Conservation (phyloP, 2,329 filamentous ascomycete species). For the Arthrobotrys entomopaga region DNA sequence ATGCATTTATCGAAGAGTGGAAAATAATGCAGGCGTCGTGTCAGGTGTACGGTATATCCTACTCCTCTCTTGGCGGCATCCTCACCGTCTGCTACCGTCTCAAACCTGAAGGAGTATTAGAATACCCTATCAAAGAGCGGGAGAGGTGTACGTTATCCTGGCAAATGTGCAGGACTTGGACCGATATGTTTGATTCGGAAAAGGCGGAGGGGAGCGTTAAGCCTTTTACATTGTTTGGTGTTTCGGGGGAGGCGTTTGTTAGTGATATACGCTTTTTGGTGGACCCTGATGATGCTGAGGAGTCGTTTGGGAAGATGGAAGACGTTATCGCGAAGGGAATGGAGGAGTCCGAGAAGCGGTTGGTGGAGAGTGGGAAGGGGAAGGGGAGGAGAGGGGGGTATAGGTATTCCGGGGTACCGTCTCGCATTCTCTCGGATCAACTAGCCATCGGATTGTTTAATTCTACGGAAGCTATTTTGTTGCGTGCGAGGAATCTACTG, state of each 20-base stretch:
- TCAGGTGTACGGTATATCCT: constrained; percentile 50
- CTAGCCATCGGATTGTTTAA: constrained; percentile 28
- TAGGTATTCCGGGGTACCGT: neutral
- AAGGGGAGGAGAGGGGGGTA: neutral
- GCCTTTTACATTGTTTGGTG: constrained; percentile 36
- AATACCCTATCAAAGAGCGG: constrained; percentile 51
- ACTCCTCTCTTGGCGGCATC: constrained; percentile 43
- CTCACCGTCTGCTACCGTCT: constrained; percentile 47
- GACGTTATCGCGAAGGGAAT: constrained; percentile 24
- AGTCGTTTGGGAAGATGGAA: constrained; percentile 50
- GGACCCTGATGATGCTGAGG: constrained; percentile 47
- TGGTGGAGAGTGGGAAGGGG: neutral
- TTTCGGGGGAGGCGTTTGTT: constrained; percentile 43
- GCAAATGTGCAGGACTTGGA: constrained; percentile 39
- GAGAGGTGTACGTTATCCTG: constrained; percentile 51
- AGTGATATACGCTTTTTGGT: constrained; percentile 50
- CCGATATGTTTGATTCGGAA: constrained; percentile 47
- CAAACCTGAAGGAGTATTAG: constrained; percentile 50
- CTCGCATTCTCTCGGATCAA: constrained; percentile 14
- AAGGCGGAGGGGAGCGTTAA: constrained; percentile 25
- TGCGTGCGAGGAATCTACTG: constrained; percentile 35
- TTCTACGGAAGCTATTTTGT: constrained; percentile 25
- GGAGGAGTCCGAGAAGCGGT: constrained; percentile 11
- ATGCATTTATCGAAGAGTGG: constrained; percentile 45
- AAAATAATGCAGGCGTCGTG: constrained; percentile 48